phyloP scores from a whole-genome alignment of 352 stramenopile genomes.

The Globisporangium cylindrosporum region DNA sequence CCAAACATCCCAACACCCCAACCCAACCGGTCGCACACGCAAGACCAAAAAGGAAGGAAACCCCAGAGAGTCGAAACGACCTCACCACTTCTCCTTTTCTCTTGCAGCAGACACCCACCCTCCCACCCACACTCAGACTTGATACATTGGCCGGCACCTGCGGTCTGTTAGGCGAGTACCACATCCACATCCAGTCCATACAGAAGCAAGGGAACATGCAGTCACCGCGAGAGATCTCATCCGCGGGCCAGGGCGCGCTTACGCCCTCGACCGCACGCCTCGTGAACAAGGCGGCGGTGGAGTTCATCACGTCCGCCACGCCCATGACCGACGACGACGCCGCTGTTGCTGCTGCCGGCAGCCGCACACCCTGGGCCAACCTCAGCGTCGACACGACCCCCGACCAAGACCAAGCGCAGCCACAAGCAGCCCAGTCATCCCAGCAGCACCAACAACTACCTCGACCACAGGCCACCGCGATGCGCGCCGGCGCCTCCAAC shows the following conservation, averaged over 20 bases:
- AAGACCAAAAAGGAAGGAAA: background rate
- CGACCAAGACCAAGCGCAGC: background rate
- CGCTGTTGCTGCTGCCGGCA: slow-evolving; percentile 11
- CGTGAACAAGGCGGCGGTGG: slow-evolving; percentile 41
- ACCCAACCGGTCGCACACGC: background rate
- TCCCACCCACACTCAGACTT: slow-evolving; percentile 2
- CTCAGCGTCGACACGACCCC: slow-evolving; percentile 63
- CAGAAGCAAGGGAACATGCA: background rate
- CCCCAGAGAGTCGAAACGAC: background rate
- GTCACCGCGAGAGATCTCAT: slow-evolving; percentile 72
- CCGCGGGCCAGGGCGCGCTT: slow-evolving; percentile 56
- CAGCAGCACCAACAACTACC: slow-evolving; percentile 18
- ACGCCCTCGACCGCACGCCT: slow-evolving; percentile 60
- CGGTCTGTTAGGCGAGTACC: background rate
- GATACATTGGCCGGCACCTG: background rate
- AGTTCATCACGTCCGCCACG: slow-evolving; percentile 21
- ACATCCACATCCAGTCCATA: background rate
- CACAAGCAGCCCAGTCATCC: background rate
- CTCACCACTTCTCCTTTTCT: slow-evolving; percentile 10
- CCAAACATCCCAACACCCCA: background rate
- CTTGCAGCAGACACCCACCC: background rate
- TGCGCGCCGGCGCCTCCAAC: slow-evolving; percentile 53
- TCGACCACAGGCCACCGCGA: slow-evolving; percentile 21
- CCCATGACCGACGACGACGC: slow-evolving; percentile 1
- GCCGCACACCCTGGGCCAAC: slow-evolving; percentile 66